Conservation (phyloP, 2,329 filamentous ascomycete genomes). For the Colletotrichum aenigma region DNA sequence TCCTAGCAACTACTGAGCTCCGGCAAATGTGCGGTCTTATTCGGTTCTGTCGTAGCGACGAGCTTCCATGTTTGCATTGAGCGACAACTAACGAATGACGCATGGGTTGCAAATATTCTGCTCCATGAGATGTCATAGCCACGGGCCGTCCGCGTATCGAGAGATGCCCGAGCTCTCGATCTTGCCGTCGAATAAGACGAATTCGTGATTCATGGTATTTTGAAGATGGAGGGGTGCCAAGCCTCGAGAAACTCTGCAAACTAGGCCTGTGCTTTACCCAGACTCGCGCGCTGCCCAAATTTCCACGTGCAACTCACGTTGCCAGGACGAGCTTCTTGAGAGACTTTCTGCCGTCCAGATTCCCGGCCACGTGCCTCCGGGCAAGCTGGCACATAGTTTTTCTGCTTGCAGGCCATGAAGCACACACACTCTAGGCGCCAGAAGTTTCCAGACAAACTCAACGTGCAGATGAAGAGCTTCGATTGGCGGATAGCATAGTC, state of each 20-base stretch:
- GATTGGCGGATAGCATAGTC: background rate
- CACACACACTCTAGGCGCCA: background rate
- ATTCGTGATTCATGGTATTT: background rate
- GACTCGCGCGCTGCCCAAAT: background rate
- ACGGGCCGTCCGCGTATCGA: background rate
- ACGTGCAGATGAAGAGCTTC: background rate
- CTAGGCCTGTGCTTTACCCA: background rate
- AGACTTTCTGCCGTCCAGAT: background rate
- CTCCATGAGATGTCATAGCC: background rate
- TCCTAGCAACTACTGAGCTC: accelerated
- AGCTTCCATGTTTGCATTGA: background rate
- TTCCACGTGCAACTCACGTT: background rate
- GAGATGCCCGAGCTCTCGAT: background rate
- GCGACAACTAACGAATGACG: background rate
- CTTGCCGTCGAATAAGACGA: background rate
- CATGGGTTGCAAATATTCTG: background rate
- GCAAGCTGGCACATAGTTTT: background rate
- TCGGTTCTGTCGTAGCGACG: background rate
- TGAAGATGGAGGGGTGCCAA: background rate
- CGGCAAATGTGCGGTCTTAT: background rate
- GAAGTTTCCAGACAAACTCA: background rate
- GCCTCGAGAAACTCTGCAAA: background rate
- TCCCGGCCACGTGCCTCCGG: background rate
- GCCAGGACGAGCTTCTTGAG: background rate
- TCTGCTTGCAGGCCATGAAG: background rate